A percentile compares a stretch with the other conserved stretches of the same genome.
Conservation (phyloP, 139 green algal genomes). For the Chlamydomonas schloesseri region DNA sequence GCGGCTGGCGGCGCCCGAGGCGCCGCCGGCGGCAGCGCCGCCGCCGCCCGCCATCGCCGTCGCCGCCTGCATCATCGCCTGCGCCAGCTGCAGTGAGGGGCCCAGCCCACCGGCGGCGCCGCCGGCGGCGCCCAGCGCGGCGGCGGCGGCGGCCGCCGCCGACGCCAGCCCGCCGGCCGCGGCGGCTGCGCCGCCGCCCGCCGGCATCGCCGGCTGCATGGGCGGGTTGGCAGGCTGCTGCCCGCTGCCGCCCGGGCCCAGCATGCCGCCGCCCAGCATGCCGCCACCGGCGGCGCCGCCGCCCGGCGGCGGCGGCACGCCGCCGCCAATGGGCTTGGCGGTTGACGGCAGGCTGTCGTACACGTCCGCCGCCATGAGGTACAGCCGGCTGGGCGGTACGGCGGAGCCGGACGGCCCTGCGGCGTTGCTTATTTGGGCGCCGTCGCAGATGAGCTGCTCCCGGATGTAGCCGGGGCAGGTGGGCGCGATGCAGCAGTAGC, state of each 20-base stretch:
- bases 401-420: too few relatives aligned
- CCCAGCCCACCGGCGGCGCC: background rate
- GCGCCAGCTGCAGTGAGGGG: constrained; percentile 26
- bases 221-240: too few relatives aligned
- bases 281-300: background rate
- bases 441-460: constrained; percentile 34
- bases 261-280: background rate
- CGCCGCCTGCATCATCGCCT: constrained; percentile 38
- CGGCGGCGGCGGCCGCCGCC: background rate
- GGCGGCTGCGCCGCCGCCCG: background rate
- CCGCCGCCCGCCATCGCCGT: constrained; percentile 1
- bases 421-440: background rate
- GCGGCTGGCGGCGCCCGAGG: background rate
- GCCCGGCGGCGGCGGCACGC: background rate
- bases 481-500: constrained; percentile 30
- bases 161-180: background rate
- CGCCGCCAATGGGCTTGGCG: constrained; percentile 34
- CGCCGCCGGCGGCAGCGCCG: background rate
- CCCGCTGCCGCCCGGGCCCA: too few relatives aligned
- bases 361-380: background rate
- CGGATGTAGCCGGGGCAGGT: constrained; percentile 30
- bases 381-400: constrained; percentile 9
- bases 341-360: constrained; percentile 28
- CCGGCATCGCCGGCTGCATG: background rate
- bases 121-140: background rate